These are phyloP conservation scores for Cornus florida DNA, from an alignment of 148 eudicot species.

Conservation along the genomic window DNA sequence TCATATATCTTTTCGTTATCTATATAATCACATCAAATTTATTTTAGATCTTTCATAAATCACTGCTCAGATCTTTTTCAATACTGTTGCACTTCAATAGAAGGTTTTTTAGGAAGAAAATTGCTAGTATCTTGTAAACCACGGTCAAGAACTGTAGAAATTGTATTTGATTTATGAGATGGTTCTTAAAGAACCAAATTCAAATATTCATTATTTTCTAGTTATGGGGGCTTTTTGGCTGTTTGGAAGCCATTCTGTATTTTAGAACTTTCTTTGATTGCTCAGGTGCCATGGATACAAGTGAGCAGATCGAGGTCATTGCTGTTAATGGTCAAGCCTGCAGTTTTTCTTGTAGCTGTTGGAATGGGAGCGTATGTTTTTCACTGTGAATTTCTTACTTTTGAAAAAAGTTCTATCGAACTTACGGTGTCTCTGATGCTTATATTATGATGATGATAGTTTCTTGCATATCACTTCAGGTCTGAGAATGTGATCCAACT, in stretches of 20 bases:
- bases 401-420: too few relatives aligned
- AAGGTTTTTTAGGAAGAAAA: too few relatives aligned
- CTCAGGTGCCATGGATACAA: slow-evolving; percentile 94
- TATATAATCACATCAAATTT: not conserved
- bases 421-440: too few relatives aligned
- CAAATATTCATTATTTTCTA: not conserved
- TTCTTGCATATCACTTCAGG: too few relatives aligned
- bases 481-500: too few relatives aligned
- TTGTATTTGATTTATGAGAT: not conserved
- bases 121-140: not conserved
- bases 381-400: not conserved
- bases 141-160: not conserved
- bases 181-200: not conserved
- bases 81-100: too few relatives aligned
- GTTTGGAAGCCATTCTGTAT: not conserved
- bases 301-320: slow-evolving; percentile 91
- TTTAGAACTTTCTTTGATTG: not conserved
- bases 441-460: too few relatives aligned
- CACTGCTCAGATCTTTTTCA: too few relatives aligned
- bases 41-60: not conserved
- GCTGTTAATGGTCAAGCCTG: slow-evolving; percentile 82
- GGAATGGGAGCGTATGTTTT: slow-evolving; percentile 77
- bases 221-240: not conserved
- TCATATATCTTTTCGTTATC: too few relatives aligned
- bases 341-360: slow-evolving; percentile 68